Percentiles rank a stretch among this genome's conserved stretches.
phyloP scores from a whole-genome alignment of 306 rosid genomes.

The Gynostemma pentaphyllum region DNA sequence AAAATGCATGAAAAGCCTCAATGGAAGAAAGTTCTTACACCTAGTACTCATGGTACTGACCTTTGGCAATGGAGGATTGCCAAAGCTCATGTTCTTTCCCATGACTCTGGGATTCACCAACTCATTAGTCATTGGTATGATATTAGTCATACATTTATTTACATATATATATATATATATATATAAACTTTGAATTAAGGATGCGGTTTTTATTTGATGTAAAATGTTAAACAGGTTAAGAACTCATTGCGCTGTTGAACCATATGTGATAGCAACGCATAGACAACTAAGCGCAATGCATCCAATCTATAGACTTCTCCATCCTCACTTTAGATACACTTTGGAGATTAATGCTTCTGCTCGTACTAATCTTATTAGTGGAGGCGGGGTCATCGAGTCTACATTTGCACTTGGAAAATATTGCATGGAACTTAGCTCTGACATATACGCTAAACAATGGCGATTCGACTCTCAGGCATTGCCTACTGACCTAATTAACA shows the following conservation, averaged over 20 bases:
- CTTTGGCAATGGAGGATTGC: conserved; percentile 92
- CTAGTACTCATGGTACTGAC: conserved; percentile 45
- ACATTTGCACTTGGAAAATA: conserved; percentile 36
- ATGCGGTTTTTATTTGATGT: background rate
- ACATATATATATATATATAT: too few relatives aligned
- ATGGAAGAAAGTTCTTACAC: conserved; percentile 53
- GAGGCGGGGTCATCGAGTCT: conserved; percentile 43
- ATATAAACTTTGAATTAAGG: too few relatives aligned
- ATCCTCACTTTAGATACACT: conserved; percentile 75
- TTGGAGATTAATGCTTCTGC: conserved; percentile 79
- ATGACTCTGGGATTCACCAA: conserved; percentile 70
- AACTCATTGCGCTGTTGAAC: conserved; percentile 66
- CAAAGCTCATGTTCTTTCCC: conserved; percentile 74
- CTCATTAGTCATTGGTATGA: conserved; percentile 85
- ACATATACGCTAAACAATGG: conserved; percentile 51
- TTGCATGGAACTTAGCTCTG: conserved; percentile 35
- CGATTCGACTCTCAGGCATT: conserved; percentile 47
- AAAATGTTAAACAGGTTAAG: conserved; percentile 67
- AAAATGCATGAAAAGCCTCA: conserved; percentile 47
- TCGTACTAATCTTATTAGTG: conserved; percentile 42
- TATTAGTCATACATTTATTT: background rate
- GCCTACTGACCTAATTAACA: conserved; percentile 53
- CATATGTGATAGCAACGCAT: conserved; percentile 70
- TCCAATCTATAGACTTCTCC: conserved; percentile 60
- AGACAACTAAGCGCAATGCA: conserved; percentile 75